A percentile compares a stretch with the other conserved stretches of the same genome.
Conservation (phyloP, 2,329 filamentous ascomycete species). For the Fusarium brevicatenulatum region DNA sequence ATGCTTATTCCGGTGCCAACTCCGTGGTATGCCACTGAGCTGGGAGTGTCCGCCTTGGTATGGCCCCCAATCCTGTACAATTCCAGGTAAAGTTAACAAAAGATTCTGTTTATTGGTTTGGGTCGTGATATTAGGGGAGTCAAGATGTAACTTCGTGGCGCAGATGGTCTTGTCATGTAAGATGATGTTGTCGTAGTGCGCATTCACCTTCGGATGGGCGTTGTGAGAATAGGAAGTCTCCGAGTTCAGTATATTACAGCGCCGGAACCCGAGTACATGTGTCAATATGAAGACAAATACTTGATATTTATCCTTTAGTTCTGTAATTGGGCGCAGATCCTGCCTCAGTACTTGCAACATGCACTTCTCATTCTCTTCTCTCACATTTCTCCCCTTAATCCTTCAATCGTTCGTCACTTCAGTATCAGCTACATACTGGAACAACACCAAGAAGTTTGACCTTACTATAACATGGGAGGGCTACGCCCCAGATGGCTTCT, state of each 20-base stretch:
- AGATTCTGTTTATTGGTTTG: not conserved
- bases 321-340: not conserved
- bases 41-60: not conserved
- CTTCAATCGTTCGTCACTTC: conserved; percentile 5
- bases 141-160: not conserved
- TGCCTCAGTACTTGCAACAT: conserved; percentile 9
- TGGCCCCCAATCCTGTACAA: not conserved
- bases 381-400: conserved; percentile 12
- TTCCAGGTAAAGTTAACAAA: not conserved
- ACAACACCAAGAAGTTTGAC: conserved; percentile 40
- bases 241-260: conserved; percentile 2
- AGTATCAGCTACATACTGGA: conserved; percentile 12
- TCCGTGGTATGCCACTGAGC: not conserved
- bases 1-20: not conserved
- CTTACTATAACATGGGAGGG: conserved; percentile 51
- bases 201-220: not conserved
- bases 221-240: not conserved
- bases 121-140: not conserved
- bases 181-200: not conserved
- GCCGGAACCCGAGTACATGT: not conserved
- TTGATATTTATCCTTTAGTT: not conserved
- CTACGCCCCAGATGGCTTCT: conserved; percentile 56
- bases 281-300: too few relatives aligned
- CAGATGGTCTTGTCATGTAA: not conserved
- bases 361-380: not conserved